Evolutionary conservation across 2,329 filamentous ascomycete species (phyloP), one percentile per base, ranked within the genome.

Genomic region (Remersonia thermophila): DNA sequence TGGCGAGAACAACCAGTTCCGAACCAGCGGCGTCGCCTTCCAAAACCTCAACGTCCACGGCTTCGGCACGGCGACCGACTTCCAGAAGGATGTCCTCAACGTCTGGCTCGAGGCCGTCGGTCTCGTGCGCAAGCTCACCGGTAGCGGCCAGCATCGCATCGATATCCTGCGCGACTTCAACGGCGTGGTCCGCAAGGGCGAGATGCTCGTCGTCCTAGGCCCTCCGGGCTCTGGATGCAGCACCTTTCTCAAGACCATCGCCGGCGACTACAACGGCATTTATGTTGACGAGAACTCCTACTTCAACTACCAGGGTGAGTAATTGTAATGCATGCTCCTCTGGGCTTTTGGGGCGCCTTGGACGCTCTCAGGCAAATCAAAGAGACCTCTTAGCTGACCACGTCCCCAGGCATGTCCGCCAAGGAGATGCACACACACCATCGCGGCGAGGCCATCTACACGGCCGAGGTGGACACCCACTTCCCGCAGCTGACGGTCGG

Each of bases 401-500:
- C 15, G 11, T 17, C 8, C 12, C 2, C 27, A 39, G 41, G 78
- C 47, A 68, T 84, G 50, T 63, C 72, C 3, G 69, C 82, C 38
- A 61, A 82, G 51, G 72, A 84, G 52, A 89, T 91, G 81, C 74
- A 82, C 59, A 73, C 72, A 9, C 66, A 72, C 43, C 86, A 89
- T 61, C 77, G 82, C 18, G 84, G 84, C 46, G 84, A 93, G 59
- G 82, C 82, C 43, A 87, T 91, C 55, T 91, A 91, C 60, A 87
- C 82, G 0, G 82, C 82, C 40, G 83, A 91, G 56, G 78, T 83
- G 26, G 85, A 93, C 53, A 78, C 82, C 4, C 82, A 87, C 58
- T 87, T 87, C 51, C 80, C 82, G 10, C 72, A 78, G 60, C 60
- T 91, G 49, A 77, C 73, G 2, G 83, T 89, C 30, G 81, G 81